Evolutionary conservation across 352 stramenopile species (phyloP), one percentile per base, ranked within the genome.

Genomic region (Phytopythium kandeliae): DNA sequence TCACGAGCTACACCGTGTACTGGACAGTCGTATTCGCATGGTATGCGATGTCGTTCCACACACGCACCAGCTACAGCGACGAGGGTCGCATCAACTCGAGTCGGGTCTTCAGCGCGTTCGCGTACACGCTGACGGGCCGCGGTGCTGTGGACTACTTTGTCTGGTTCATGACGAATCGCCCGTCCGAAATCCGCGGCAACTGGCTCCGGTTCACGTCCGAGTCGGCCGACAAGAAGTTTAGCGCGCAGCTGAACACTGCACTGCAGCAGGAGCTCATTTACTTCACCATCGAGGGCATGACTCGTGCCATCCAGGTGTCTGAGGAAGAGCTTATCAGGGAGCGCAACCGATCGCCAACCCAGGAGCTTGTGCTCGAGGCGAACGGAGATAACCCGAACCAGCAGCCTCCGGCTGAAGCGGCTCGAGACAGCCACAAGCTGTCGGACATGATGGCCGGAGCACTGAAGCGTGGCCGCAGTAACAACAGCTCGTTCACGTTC

Each of bases 231-330:
- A 88, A 82, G 34, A 84, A 92, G 51, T 87, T 89, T 36, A 89
- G 77, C 25, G 82, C 85, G 4, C 86, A 96, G 55, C 68, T 96
- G 42, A 96, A 96, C 57, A 88, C 73, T 16, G 80, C 85, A 47
- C 63, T 96, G 9, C 81, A 92, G 57, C 75, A 85, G 21, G 86
- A 96, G 46, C 71, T 96, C 24, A 88, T 96, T 42, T 91, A 91
- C 49, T 96, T 92, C 54, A 96, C 86, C n/a, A 92, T 92, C 34
- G 76, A 89, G 28, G 83, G 86, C 11, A 95, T 96, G 79, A 88
- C 75, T 22, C 68, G 73, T 12, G 78, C 86, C 6, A 67, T 95
- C 30, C 68, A 89, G 24, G 58, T 80, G 19, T 72, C 78, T 4
- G 82, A 91, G 37, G 78, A 86, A 13, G 80, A 89, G 22, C 59